Base-by-base conservation (phyloP, 495 filamentous ascomycete genomes). In the Podospora sp. region DNA sequence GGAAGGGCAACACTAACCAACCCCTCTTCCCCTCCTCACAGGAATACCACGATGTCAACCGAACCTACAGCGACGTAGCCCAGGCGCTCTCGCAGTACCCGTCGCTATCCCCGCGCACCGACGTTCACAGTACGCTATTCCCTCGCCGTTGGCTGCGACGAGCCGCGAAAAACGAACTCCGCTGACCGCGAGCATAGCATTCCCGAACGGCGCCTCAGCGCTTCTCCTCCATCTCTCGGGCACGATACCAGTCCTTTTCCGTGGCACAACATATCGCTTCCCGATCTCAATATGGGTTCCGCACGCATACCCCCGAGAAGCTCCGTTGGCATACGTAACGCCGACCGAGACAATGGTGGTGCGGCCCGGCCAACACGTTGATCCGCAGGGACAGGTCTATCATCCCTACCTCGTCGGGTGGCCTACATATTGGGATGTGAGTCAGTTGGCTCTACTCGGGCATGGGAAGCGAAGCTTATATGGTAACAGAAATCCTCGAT, bases 221-320 rank as follows among this genome's bases (percentile, higher is more conserved):
- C 89, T 99, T 51, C 89, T 99, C 68, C 83, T 99, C 62, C 91
- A 92, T 67, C 85, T 99, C 25, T 86, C 86, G 65, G 95, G 95
- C 66, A 97, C 93, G 16, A 79, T 99, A 25, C 94, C 95, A 52
- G 92, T 95, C 56, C 75, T 81, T 62, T 99, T 97, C 79, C 91
- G 95, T 71, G 94, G 93, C 72, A 87, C 89, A 18, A 91, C 89
- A 14, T 99, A 98, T 78, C 88, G 91, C 63, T 97, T 98, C 66
- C 95, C 95, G 11, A 84, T 99, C 62, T 87, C 92, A 68, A 69
- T 98, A 86, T 99, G 96, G 96, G 85, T 99, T n/a, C 95, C 96
- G 1, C 92, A 95, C 71, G 87, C 88, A 29, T 99, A 99, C 73
- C 96, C 95, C 35, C 85, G 86, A 40, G 91, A 96, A 71, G 82